Percentiles rank a stretch among this genome's conserved stretches.
Conservation (phyloP, 2,329 filamentous ascomycete species). For the Colletotrichum higginsianum region DNA sequence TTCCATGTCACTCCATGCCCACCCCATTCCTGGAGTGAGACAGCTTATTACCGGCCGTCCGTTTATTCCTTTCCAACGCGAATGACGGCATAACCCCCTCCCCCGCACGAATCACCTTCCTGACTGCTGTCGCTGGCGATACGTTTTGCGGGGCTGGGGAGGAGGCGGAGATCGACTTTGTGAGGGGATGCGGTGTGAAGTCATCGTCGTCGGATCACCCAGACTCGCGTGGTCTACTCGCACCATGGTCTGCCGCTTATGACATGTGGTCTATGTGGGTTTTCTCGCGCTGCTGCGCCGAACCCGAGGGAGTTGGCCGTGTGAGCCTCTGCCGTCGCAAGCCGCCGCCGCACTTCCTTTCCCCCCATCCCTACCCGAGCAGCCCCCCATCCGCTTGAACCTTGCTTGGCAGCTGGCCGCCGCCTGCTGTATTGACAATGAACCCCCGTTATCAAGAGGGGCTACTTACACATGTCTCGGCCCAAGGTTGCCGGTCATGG, state of each 20-base stretch:
- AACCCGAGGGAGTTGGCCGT: too few relatives aligned
- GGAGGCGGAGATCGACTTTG: background rate
- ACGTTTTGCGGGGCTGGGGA: background rate
- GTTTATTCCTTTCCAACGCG: background rate
- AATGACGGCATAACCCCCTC: background rate
- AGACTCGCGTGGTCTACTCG: slow-evolving; percentile 15
- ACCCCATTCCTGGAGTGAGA: background rate
- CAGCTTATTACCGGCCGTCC: background rate
- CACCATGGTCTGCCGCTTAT: slow-evolving; percentile 17
- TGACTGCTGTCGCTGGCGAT: background rate
- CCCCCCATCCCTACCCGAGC: background rate
- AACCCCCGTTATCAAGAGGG: background rate
- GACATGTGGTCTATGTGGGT: slow-evolving; percentile 6
- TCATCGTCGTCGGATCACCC: slow-evolving; percentile 26
- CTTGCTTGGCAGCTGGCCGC: slow-evolving; percentile 2
- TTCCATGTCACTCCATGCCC: background rate
- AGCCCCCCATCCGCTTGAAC: slow-evolving; percentile 3
- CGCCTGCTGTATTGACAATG: background rate
- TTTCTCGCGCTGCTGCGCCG: background rate
- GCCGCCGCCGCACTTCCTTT: background rate
- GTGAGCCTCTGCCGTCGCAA: slow-evolving; percentile 17
- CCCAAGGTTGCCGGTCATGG: slow-evolving; percentile 5
- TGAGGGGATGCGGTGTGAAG: slow-evolving; percentile 13
- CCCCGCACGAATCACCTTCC: background rate
- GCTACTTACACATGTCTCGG: slow-evolving; percentile 4